Base-by-base conservation (phyloP, 495 filamentous ascomycete species). In the Margaritispora aquatica region DNA sequence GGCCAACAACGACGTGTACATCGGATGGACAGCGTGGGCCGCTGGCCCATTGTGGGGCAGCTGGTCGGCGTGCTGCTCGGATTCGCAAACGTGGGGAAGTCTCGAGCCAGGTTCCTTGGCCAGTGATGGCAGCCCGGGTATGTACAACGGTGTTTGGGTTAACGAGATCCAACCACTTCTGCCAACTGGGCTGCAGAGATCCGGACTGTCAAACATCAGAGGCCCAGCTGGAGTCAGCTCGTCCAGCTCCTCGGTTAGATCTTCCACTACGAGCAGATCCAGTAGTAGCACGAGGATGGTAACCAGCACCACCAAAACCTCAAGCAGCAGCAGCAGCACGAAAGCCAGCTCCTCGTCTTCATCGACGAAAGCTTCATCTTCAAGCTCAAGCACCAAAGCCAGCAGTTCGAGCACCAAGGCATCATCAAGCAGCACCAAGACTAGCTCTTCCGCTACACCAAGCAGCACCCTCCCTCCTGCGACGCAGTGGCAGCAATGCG, bases 1-100 rank as follows among this genome's bases (percentile, higher is more conserved):
- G 72, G 61, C 68, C 10, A 41, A 72, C 47, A 80, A 81, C 60
- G 70, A 73, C 4, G 77, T 73, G 53, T 81, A 76, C 55, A 79
- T 80, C 55, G 78, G 78, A 1, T 81, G 78, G 78, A 76, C 78
- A 0, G 76, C 75, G 11, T 81, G 76, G 77, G 77, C 77, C 4
- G 78, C 77, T 2, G 77, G 77, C 0, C 77, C 78, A 1, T 74
- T 80, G 57, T 79, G 77, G 77, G 77, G 78, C 0, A 53, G 65
- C 19, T 65, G 68, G 23, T 74, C 70, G 61, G 71, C 78, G 1
- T 81, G 76, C 68, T 81, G 76, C 66, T 75, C 74, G 0, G 73
- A 79, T 65, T 67, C 66, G 34, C 59, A 61, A 41, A 69, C 73
- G 51, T 71, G 68, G 27, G 78, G 76, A 1, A 76, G 73, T 55